Base-by-base conservation (phyloP, 2,329 filamentous ascomycete genomes). In the Dendryphion nanum region DNA sequence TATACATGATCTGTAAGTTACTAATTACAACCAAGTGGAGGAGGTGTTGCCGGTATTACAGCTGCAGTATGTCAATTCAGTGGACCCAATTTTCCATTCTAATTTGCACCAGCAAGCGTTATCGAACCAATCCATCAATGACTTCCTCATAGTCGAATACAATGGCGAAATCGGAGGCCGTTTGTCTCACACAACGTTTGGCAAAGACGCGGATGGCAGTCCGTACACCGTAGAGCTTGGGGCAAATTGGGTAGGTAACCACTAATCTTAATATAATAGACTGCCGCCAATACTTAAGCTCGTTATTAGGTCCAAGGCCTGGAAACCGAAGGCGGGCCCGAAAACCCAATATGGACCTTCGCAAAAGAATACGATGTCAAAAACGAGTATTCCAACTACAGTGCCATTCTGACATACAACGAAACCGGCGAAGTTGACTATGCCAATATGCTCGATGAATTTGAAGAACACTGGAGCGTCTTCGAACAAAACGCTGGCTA, bases 71-170 rank as follows among this genome's bases (percentile, higher is more conserved):
- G n/a, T n/a, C n/a, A n/a, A n/a, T n/a, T n/a, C n/a, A n/a, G n/a
- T n/a, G n/a, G n/a, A n/a, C n/a, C n/a, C n/a, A n/a, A n/a, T n/a
- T n/a, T n/a, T n/a, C n/a, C n/a, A n/a, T n/a, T n/a, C n/a, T n/a
- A n/a, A n/a, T n/a, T n/a, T n/a, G n/a, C n/a, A n/a, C n/a, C n/a
- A n/a, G n/a, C 79, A 85, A 70, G 73, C 81, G 3, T 59, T 86
- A 5, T 62, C 71, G 4, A 82, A 85, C 37, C 72, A 74, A 2
- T 83, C 79, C 0, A 66, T 85, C 5, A 64, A 70, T 0, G 81
- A 86, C 42, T 85, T 86, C 41, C 37, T 85, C 6, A 80, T 86
- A 32, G 59, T 86, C 3, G 82, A 86, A 43, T 78, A 80, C 42
- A 79, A 81, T 10, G 68, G 75, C 41, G 71, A 75, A 10, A 75